phyloP scores from a whole-genome alignment of 176 grass and related monocot species.

The Aegilops bicornis region DNA sequence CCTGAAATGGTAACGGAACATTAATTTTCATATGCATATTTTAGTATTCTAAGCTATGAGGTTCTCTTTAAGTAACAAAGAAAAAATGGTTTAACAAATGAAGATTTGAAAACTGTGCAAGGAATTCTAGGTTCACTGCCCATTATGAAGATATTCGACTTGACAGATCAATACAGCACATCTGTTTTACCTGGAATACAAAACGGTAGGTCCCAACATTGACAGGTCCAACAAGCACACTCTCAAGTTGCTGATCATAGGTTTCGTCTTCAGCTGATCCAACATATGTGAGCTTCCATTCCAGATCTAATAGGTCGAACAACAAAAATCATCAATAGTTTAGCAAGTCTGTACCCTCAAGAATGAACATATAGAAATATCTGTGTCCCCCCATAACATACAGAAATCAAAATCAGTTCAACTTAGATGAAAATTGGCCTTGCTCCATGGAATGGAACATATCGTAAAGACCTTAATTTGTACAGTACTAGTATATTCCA shows the following conservation, averaged over 20 bases:
- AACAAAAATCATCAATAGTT: background rate
- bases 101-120: background rate
- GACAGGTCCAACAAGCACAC: slow-evolving; percentile 93
- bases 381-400: background rate
- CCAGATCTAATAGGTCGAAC: slow-evolving; percentile 51
- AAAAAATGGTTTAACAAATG: no score
- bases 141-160: background rate
- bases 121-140: background rate
- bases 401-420: background rate
- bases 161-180: background rate
- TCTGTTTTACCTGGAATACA: slow-evolving; percentile 66
- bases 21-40: slow-evolving; percentile 14
- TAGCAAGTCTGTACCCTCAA: background rate
- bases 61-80: no score
- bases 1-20: slow-evolving; percentile 42
- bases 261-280: slow-evolving; percentile 98
- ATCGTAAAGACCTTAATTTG: background rate
- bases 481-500: background rate
- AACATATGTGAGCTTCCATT: slow-evolving; percentile 98
- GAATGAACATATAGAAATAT: background rate
- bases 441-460: background rate
- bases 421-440: background rate
- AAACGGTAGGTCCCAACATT: slow-evolving; percentile 98
- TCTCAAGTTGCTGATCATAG: slow-evolving; percentile 95
- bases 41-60: background rate